phyloP scores from a whole-genome alignment of 192 early-diverging fungal genomes.

The Coemansia asiatica region DNA sequence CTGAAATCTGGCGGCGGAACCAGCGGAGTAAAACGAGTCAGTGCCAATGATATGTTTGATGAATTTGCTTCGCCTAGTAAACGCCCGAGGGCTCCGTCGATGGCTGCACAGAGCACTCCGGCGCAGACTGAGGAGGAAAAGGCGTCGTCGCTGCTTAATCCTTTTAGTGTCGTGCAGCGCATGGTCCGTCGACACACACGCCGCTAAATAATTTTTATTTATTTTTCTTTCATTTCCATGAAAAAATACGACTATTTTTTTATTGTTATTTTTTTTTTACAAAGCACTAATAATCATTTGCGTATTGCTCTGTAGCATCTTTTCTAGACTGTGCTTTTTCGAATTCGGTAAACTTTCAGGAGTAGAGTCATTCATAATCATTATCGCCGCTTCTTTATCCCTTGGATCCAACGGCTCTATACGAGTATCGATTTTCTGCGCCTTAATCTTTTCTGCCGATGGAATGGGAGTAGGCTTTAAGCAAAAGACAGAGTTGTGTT shows the following conservation, averaged over 20 bases:
- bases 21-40: conserved; percentile 29
- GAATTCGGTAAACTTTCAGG: neutral
- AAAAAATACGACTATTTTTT: conserved; percentile 1
- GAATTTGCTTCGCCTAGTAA: conserved; percentile 33
- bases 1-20: neutral
- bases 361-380: conserved; percentile 19
- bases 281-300: conserved; percentile 9
- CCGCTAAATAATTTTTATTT: conserved; percentile 11
- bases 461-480: conserved; percentile 22
- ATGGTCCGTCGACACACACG: conserved; percentile 27
- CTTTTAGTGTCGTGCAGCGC: conserved; percentile 13
- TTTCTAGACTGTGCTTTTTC: conserved; percentile 6
- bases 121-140: neutral
- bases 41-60: conserved; percentile 5
- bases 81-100: conserved; percentile 30
- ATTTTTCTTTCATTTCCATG: neutral
- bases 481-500: neutral
- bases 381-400: conserved; percentile 13
- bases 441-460: conserved; percentile 11
- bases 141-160: neutral
- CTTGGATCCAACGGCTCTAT: neutral
- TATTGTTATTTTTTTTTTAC: neutral
- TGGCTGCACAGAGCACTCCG: neutral
- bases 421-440: conserved; percentile 7
- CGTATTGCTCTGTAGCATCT: conserved; percentile 21